phyloP scores from a whole-genome alignment of 148 eudicot species.

The Spergularia marina region DNA sequence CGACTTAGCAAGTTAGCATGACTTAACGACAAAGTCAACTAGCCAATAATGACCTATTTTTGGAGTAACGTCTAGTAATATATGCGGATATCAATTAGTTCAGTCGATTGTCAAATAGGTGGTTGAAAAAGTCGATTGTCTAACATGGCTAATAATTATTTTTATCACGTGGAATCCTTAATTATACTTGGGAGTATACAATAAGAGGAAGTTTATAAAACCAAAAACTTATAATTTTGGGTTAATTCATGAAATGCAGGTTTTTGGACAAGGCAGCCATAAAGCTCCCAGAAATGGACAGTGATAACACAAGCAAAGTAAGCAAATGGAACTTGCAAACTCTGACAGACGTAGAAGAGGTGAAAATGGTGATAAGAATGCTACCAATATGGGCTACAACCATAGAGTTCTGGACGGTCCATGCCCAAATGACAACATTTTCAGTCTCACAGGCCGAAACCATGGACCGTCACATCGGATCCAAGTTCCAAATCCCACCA shows the following conservation, averaged over 20 bases:
- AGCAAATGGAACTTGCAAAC: conserved; percentile 35
- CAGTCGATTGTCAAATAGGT: too few species aligned
- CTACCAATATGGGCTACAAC: conserved; percentile 73
- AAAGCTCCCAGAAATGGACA: conserved; percentile 12
- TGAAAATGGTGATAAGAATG: conserved; percentile 55
- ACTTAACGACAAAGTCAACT: too few species aligned
- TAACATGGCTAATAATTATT: too few species aligned
- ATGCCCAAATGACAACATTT: conserved; percentile 70
- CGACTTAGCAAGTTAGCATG: too few species aligned
- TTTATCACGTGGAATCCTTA: too few species aligned
- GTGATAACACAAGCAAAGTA: background rate
- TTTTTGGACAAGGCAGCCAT: conserved; percentile 42
- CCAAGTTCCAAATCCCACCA: conserved; percentile 51
- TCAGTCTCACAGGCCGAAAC: conserved; percentile 62
- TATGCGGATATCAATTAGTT: too few species aligned
- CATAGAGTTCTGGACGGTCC: conserved; percentile 60
- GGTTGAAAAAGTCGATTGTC: too few species aligned
- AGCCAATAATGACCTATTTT: too few species aligned
- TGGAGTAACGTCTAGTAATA: too few species aligned
- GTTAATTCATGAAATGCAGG: conserved; percentile 14
- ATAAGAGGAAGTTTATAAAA: too few species aligned
- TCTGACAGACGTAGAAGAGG: conserved; percentile 63
- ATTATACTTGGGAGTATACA: too few species aligned
- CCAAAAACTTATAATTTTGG: background rate
- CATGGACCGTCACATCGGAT: conserved; percentile 51